Conservation (phyloP, 78 protist genomes). For the Chrysochromulina tobinii region DNA sequence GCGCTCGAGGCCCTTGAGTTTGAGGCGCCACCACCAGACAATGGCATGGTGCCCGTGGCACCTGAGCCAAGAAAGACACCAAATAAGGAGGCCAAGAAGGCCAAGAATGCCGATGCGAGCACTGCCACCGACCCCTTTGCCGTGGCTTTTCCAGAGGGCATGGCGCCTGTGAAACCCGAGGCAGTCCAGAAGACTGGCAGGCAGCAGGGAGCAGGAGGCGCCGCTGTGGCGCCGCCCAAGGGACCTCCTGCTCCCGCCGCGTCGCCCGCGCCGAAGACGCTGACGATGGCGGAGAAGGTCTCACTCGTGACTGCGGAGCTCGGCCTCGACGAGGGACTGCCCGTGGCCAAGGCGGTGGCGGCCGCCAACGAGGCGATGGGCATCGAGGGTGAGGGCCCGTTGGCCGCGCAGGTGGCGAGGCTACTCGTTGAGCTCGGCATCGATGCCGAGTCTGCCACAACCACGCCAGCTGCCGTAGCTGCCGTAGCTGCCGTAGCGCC, state of each 20-base stretch:
- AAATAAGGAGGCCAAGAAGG: not conserved
- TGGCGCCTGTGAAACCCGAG: not conserved
- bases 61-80: not conserved
- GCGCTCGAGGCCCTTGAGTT: not conserved
- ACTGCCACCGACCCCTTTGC: not conserved
- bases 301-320: not conserved
- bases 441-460: no score
- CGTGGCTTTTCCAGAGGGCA: not conserved
- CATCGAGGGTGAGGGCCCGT: not conserved
- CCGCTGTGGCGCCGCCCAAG: not conserved
- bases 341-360: not conserved
- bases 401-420: not conserved
- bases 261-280: not conserved
- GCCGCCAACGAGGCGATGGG: not conserved
- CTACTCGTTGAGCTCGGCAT: not conserved
- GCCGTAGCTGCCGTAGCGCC: not conserved
- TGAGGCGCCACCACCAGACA: not conserved
- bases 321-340: not conserved
- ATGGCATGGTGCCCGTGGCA: not conserved
- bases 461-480: not conserved
- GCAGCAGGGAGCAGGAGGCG: no score
- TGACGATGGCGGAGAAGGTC: not conserved
- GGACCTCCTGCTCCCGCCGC: not conserved
- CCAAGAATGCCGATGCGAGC: not conserved
- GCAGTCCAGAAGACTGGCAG: no score